Conservation (phyloP, 192 early-diverging fungal species). For the Coemansia sp. region DNA sequence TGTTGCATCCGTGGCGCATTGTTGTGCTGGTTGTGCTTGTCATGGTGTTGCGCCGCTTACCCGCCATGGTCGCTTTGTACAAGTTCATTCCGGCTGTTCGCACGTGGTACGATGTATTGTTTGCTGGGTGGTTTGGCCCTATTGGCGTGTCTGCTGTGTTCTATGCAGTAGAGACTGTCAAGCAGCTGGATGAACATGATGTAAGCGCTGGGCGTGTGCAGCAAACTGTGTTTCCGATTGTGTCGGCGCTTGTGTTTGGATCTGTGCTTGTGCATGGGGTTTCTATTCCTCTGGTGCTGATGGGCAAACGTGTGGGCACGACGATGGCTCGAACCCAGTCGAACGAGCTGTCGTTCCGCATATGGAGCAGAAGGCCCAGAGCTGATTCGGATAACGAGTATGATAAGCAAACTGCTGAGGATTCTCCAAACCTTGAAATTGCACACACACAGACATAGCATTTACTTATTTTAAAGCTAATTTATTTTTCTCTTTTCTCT, state of each 20-base stretch:
- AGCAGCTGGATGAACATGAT: conserved; percentile 34
- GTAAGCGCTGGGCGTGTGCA: conserved; percentile 15
- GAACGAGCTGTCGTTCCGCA: conserved; percentile 3
- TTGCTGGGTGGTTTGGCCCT: conserved; percentile 91
- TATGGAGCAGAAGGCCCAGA: neutral
- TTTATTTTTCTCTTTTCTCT: neutral
- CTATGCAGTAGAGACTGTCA: conserved; percentile 56
- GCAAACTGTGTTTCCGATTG: conserved; percentile 56
- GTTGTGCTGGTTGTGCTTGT: conserved; percentile 62
- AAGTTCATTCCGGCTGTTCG: conserved; percentile 67
- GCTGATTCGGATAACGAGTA: neutral
- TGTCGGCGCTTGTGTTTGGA: conserved; percentile 73
- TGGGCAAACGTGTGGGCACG: conserved; percentile 54
- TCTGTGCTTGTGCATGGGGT: conserved; percentile 83
- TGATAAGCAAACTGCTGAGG: neutral
- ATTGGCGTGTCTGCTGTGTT: conserved; percentile 72
- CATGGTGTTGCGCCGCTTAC: conserved; percentile 72
- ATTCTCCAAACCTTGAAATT: neutral
- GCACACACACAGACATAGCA: neutral
- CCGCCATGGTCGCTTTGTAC: conserved; percentile 64
- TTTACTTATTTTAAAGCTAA: neutral
- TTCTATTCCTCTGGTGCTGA: conserved; percentile 73
- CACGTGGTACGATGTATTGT: conserved; percentile 72
- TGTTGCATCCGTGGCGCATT: conserved; percentile 66
- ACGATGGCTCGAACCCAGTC: conserved; percentile 29